Conservation (phyloP, 352 stramenopile genomes). For the Phytophthora quininea region DNA sequence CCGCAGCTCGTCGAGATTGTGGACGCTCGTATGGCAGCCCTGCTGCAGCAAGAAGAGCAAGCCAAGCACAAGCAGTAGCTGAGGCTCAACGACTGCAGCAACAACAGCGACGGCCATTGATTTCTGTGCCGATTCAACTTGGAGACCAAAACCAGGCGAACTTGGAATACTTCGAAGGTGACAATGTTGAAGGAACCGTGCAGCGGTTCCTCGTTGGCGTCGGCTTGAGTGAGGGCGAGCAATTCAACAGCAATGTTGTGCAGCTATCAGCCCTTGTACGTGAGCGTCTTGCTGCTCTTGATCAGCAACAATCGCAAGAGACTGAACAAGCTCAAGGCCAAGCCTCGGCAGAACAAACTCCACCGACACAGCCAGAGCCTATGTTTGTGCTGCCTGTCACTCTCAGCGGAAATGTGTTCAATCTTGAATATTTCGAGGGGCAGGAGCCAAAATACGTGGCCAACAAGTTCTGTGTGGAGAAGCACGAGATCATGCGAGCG, state of each 20-base stretch:
- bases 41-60: slow-evolving; percentile 40
- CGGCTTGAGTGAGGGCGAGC: slow-evolving; percentile 47
- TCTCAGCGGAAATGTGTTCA: slow-evolving; percentile 54
- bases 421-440: slow-evolving; percentile 71
- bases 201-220: slow-evolving; percentile 65
- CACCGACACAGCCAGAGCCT: slow-evolving; percentile 29
- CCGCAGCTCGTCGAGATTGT: slow-evolving; percentile 67
- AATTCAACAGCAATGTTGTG: slow-evolving; percentile 47
- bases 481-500: slow-evolving; percentile 58
- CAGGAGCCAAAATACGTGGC: slow-evolving; percentile 62
- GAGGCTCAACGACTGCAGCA: slow-evolving; percentile 9
- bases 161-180: slow-evolving; percentile 76
- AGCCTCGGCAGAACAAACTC: slow-evolving; percentile 3
- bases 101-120: slow-evolving; percentile 37
- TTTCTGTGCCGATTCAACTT: slow-evolving; percentile 58
- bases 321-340: slow-evolving; percentile 9
- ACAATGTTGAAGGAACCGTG: slow-evolving; percentile 69
- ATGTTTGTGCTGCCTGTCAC: slow-evolving; percentile 68
- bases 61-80: slow-evolving; percentile 6
- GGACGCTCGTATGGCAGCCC: slow-evolving; percentile 51
- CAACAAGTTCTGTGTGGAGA: slow-evolving; percentile 77
- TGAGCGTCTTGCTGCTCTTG: slow-evolving; percentile 30
- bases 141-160: slow-evolving; percentile 50
- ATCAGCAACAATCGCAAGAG: slow-evolving; percentile 19
- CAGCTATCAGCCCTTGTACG: slow-evolving; percentile 51